These are phyloP conservation scores for Darksidea phi DNA, from an alignment of 495 filamentous ascomycete genomes.

Conservation along the genomic window DNA sequence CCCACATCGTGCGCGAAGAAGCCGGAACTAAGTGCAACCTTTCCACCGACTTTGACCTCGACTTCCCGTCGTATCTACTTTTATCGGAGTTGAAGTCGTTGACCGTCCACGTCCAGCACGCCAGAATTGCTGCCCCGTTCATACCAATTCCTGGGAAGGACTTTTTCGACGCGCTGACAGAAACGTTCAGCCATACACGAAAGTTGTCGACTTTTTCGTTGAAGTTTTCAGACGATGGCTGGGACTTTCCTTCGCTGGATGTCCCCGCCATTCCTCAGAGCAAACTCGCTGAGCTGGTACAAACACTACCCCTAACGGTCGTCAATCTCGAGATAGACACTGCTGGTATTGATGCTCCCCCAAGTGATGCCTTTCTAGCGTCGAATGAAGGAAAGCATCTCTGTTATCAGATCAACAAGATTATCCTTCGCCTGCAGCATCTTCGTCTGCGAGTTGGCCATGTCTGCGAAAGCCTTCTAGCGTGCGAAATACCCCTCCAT, in stretches of 20 bases:
- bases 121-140: slow-evolving; percentile 5
- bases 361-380: background rate
- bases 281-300: slow-evolving; percentile 11
- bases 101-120: slow-evolving; percentile 13
- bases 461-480: slow-evolving; percentile 7
- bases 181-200: background rate
- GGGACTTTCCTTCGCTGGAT: slow-evolving; percentile 19
- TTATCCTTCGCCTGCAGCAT: slow-evolving; percentile 6
- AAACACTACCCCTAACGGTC: slow-evolving; percentile 5
- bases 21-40: background rate
- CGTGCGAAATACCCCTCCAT: background rate
- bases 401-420: slow-evolving; percentile 14
- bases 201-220: slow-evolving; percentile 19
- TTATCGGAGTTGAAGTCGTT: slow-evolving; percentile 12
- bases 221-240: slow-evolving; percentile 14
- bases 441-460: slow-evolving; percentile 18
- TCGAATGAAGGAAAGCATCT: background rate
- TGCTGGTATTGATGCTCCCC: slow-evolving; percentile 9
- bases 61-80: slow-evolving; percentile 4
- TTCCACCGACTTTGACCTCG: background rate
- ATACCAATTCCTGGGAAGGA: background rate
- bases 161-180: slow-evolving; percentile 2
- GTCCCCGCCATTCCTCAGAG: slow-evolving; percentile 17
- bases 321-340: slow-evolving; percentile 23
- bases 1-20: slow-evolving; percentile 1